These are phyloP conservation scores for Kodamaea fungicola DNA, from an alignment of 1,139 yeast species.

Conservation along the genomic window DNA sequence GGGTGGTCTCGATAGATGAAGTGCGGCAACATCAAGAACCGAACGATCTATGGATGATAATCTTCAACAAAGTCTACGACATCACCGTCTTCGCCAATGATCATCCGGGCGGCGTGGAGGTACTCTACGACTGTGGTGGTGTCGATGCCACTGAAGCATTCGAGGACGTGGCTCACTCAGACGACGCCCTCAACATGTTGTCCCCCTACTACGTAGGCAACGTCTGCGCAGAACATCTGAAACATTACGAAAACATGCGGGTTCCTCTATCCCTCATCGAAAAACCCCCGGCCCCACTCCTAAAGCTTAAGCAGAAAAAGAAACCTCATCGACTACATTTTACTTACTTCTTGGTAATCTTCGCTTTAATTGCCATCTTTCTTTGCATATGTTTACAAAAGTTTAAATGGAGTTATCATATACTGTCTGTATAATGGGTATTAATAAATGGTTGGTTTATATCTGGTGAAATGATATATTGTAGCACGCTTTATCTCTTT, in stretches of 20 bases:
- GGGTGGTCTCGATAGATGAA: conserved; percentile 1
- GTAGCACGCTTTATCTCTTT: too few species aligned
- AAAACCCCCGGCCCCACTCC: not conserved
- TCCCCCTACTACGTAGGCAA: conserved; percentile 38
- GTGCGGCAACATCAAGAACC: conserved; percentile 44
- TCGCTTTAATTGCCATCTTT: conserved; percentile 25
- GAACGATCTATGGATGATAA: conserved; percentile 63
- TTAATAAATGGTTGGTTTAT: not conserved
- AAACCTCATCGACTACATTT: conserved; percentile 11
- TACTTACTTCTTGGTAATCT: conserved; percentile 17
- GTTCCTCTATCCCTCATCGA: conserved; percentile 6
- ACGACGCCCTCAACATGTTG: conserved; percentile 40
- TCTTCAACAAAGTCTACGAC: conserved; percentile 61
- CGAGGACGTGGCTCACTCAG: conserved; percentile 50
- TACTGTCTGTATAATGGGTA: conserved; percentile 3
- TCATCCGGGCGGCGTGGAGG: conserved; percentile 75
- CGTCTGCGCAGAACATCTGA: conserved; percentile 19
- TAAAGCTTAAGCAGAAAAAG: conserved; percentile 2
- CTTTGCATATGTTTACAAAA: conserved; percentile 28
- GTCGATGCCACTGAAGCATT: conserved; percentile 67
- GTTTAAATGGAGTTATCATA: conserved; percentile 23
- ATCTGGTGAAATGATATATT: too few species aligned
- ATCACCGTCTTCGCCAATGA: conserved; percentile 44
- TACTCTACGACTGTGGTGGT: conserved; percentile 66
- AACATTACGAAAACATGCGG: conserved; percentile 9